Evolutionary conservation across 768 basidiomycete genomes (phyloP), one percentile per base, ranked within the genome.

Genomic region (Mycena vulgaris): DNA sequence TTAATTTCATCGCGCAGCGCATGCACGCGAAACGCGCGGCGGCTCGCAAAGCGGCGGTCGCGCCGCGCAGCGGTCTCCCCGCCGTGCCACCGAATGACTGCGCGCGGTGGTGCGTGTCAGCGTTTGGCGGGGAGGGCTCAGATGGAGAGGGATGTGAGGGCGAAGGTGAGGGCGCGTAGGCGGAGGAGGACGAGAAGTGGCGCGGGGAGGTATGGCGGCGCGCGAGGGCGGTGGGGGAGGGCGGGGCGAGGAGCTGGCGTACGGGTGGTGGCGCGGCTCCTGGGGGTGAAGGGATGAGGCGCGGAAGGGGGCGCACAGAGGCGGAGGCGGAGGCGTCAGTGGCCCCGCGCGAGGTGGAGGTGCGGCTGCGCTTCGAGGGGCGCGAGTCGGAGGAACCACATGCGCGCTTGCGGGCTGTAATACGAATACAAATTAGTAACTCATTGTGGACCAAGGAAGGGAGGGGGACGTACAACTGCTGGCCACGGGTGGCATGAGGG

Each of bases 121-220:
- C 47, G 23, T 49, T 6, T 49, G 48, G 48, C 35, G 35, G 35
- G 6, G 48, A 17, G n/a, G 11, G 55, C 40, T 21, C 31, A 58
- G 11, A 64, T 57, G 28, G 59, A 60, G 5, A 48, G 48, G 45
- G 66, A 35, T 49, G 64, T 33, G 42, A 60, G 11, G 21, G 47
- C 45, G 27, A 48, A n/a, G n/a, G n/a, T n/a, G 31, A 13, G 17
- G 33, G 64, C 35, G 47, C 23, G 55, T n/a, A n/a, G n/a, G n/a
- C n/a, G 37, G 63, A 30, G 17, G 60, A 1, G n/a, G 25, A 40
- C 56, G 40, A 7, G 56, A 9, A 2, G 21, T 69, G 68, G 25
- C 68, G 60, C 49, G 71, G 68, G 23, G 68, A 66, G 14, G 68
- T 66, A 52, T 72, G 68, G 19, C 71, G 64, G 21, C 71, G 45